Percentiles rank a stretch among this genome's conserved stretches.
Evolutionary conservation across 768 basidiomycete genomes (phyloP).

Genomic region (button mushroom (Agaricus bisporus)): DNA sequence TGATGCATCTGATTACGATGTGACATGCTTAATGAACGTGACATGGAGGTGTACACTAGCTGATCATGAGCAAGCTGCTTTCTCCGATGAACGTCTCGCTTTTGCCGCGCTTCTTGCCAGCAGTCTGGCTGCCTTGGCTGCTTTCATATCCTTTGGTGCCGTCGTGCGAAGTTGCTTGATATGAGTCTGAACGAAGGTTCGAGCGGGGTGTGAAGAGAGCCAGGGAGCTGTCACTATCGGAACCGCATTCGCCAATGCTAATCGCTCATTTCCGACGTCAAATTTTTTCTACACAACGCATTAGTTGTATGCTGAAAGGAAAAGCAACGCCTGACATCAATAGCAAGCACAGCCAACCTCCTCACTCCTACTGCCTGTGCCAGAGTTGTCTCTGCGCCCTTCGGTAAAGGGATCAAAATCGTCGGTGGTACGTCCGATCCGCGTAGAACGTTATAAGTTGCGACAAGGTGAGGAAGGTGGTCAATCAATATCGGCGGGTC

Average conservation of each 20-base stretch:
- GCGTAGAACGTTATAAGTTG: slow-evolving; percentile 58
- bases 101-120: slow-evolving; percentile 47
- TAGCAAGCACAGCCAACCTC: slow-evolving; percentile 57
- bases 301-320: background rate
- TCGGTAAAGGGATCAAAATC: slow-evolving; percentile 48
- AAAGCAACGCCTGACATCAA: slow-evolving; percentile 47
- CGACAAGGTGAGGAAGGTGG: slow-evolving; percentile 74
- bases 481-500: slow-evolving; percentile 66
- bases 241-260: slow-evolving; percentile 34
- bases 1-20: too few species aligned
- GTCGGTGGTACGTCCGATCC: slow-evolving; percentile 12
- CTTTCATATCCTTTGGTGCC: slow-evolving; percentile 74
- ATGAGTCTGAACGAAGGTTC: slow-evolving; percentile 57
- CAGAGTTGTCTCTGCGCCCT: slow-evolving; percentile 56
- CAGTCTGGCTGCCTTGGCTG: slow-evolving; percentile 51
- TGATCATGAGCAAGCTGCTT: background rate
- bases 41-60: too few species aligned
- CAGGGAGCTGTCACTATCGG: slow-evolving; percentile 60
- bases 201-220: slow-evolving; percentile 31
- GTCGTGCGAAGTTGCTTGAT: slow-evolving; percentile 78
- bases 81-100: slow-evolving; percentile 18
- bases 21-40: too few species aligned
- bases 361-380: slow-evolving; percentile 60
- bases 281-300: slow-evolving; percentile 16
- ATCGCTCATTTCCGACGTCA: slow-evolving; percentile 20